Base-by-base conservation (phyloP, 306 rosid genomes). In the Hippophae gyantsensis region DNA sequence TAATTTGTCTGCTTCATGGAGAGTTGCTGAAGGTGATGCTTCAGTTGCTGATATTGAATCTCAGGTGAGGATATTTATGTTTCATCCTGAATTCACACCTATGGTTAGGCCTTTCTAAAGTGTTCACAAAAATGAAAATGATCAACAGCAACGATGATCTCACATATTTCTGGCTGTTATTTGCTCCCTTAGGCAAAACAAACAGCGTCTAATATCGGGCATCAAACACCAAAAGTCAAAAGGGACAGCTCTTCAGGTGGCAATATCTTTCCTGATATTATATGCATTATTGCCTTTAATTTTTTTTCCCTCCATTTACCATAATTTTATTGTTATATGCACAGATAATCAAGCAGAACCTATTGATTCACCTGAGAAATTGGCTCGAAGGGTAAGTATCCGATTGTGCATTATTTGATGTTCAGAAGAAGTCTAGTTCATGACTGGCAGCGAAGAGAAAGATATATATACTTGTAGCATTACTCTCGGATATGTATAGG, bases 1-100 rank as follows among this genome's bases (percentile, higher is more conserved):
- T 48, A 88, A 80, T 62, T 67, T 86, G 70, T 86, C 94, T 13
- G 94, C 85, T 61, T 88, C 94, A 11, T 93, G 94, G 97, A 78
- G 74, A 68, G 66, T 74, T 52, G 84, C 79, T 55, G 76, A 23
- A 54, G 85, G 71, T 61, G 58, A 65, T 75, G 63, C 79, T 48
- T 63, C 66, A 77, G 61, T 51, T 54, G 41, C 50, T 7, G 48
- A 67, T 54, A 52, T 63, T 68, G 81, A 88, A 93, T 96, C 88
- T 74, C 60, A 84, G 68, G 71, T 65, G 66, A 67, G 45, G 5
- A 4, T 32, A 60, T 9, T 64, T 56, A 4, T 64, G 57, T 67
- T 78, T 72, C 65, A 73, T 43, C 70, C 40, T 64, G 52, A 55
- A 68, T 55, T 58, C 6, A 10, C 40, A 6, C 62, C 7, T 10